Conservation (phyloP, 176 grass and related monocot species). For the Triticum urartu region DNA sequence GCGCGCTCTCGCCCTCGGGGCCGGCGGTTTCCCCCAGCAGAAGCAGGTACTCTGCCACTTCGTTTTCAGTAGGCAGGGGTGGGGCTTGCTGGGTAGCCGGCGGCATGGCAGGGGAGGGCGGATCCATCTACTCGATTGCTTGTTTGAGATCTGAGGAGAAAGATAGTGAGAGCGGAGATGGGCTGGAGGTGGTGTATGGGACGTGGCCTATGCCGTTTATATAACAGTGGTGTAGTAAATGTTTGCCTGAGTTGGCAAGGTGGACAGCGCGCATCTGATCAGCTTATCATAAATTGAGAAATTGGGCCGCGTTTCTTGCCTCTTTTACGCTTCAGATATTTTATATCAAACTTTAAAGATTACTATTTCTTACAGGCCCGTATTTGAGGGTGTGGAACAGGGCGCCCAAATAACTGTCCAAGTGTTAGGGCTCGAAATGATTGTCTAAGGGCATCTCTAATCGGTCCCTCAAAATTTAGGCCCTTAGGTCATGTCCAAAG, state of each 20-base stretch:
- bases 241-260: background rate
- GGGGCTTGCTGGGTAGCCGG: no score
- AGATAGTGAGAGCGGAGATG: background rate
- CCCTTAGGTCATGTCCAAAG: no score
- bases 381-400: no score
- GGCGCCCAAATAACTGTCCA: no score
- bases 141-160: background rate
- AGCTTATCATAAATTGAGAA: background rate
- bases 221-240: background rate
- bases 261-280: background rate
- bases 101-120: background rate
- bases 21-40: no score
- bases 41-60: no score
- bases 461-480: no score
- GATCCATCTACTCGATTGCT: background rate
- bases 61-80: no score
- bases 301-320: background rate
- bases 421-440: no score
- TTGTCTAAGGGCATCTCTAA: no score
- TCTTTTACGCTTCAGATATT: no score
- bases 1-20: background rate
- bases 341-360: background rate
- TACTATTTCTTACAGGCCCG: background rate
- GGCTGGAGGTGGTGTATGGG: background rate
- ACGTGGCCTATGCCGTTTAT: no score